phyloP scores from a whole-genome alignment of 768 basidiomycete species.

The Termitomyces sp. region DNA sequence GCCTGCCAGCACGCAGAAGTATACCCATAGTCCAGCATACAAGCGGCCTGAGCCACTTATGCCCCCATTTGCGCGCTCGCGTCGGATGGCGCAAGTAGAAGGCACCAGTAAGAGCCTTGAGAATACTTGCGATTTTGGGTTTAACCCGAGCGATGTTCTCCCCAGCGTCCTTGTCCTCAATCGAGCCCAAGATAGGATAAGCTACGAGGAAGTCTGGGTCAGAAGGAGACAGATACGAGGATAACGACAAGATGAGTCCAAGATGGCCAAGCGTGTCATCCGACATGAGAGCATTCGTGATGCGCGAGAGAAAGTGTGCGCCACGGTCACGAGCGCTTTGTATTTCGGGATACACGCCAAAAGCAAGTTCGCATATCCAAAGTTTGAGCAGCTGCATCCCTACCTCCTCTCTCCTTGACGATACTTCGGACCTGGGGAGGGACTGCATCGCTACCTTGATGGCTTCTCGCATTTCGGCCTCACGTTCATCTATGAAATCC shows the following conservation, averaged over 20 bases:
- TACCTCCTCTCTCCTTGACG: constrained; percentile 22
- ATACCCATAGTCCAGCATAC: constrained; percentile 7
- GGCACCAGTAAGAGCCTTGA: constrained; percentile 8
- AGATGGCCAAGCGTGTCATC: constrained; percentile 20
- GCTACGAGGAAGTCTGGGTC: constrained; percentile 9
- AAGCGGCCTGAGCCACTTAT: constrained; percentile 5
- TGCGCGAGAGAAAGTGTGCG: constrained; percentile 20
- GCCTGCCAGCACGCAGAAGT: constrained; percentile 4
- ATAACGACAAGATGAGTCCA: constrained; percentile 18
- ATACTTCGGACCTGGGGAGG: constrained; percentile 11
- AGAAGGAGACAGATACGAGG: constrained; percentile 18
- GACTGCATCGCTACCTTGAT: neutral
- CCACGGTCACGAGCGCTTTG: constrained; percentile 17
- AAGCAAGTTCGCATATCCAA: constrained; percentile 25
- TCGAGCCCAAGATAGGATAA: neutral
- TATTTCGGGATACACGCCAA: constrained; percentile 22
- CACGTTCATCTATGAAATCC: constrained; percentile 4
- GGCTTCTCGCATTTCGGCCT: neutral
- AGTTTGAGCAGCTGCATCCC: constrained; percentile 27
- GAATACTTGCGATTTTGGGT: constrained; percentile 3
- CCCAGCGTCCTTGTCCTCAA: neutral
- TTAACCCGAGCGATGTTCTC: neutral
- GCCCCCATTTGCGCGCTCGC: constrained; percentile 9
- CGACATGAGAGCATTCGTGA: constrained; percentile 18
- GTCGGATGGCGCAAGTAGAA: constrained; percentile 8